Evolutionary conservation across 176 grass and related monocot species (phyloP), one percentile per base, ranked within the genome.

Genomic region (sorghum (Sorghum bicolor)): DNA sequence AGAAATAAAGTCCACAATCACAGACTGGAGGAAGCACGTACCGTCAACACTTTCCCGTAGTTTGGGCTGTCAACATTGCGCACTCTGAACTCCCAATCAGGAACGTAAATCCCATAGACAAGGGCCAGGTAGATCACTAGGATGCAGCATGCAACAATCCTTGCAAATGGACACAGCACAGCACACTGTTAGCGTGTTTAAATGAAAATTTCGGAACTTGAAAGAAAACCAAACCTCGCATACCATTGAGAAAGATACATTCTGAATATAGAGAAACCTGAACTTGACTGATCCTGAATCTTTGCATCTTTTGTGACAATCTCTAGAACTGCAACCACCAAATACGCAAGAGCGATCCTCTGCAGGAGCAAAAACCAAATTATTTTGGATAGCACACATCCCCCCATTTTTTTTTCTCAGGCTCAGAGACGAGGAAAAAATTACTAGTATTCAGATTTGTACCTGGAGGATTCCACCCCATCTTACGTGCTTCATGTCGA

Each of bases 401-500:
- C 17, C 48, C 5, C 5, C 48, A 0, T 1, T 5, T 6, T 5
- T 19, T 53, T 53, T 53, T 53, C 2, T 43, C 5, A 33, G 32
- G 32, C 1, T 53, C 17, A 53, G 16, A 20, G 48, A 20, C 20
- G 6, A 45, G 43, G 4, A 17, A 20, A 53, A 53, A 53, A 39
- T 39, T 39, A 41, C 15, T 45, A 3, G 1, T 1, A 52, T 20
- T 20, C 17, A 6, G 5, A 20, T 48, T 45, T 6, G 48, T 22
- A 97, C 94, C 89, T 97, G 94, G 24, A 98, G 91, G 62, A 98
- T 98, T 15, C 95, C 95, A 38, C 90, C 94, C 95, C 91, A 98
- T 87, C 95, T 84, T 64, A 95, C 57, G 41, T 90, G 86, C 63
- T 93, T 94, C 88, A 98, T 95, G 79, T 98, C 90, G 65, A 93